Conservation (phyloP, 2,329 filamentous ascomycete species). For the Sarocladium kiliense region DNA sequence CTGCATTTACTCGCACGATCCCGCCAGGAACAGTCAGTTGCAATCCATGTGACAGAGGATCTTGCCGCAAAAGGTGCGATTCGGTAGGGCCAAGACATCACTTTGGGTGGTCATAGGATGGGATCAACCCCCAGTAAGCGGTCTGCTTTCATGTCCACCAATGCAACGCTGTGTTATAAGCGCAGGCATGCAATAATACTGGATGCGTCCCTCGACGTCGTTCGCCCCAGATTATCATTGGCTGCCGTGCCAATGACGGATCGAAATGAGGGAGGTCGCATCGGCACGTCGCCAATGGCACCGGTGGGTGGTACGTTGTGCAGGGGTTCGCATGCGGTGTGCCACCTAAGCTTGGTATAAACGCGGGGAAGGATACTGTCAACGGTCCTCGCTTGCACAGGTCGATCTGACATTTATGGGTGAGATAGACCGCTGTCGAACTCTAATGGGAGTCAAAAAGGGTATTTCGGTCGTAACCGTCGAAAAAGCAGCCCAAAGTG, state of each 20-base stretch:
- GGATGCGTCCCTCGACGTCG: background rate
- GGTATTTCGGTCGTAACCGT: background rate
- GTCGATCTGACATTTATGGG: background rate
- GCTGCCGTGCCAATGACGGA: background rate
- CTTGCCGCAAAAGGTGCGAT: background rate
- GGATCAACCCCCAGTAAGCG: background rate
- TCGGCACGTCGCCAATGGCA: background rate
- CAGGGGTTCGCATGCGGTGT: background rate
- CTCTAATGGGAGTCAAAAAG: background rate
- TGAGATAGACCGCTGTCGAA: background rate
- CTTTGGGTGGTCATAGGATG: background rate
- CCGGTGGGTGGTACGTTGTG: background rate
- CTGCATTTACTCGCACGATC: too few relatives aligned
- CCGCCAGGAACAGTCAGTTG: background rate
- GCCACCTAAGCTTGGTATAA: conserved; percentile 1
- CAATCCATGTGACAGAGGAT: conserved; percentile 3
- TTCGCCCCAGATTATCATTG: background rate
- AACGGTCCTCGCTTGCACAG: background rate
- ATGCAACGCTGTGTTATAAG: conserved; percentile 1
- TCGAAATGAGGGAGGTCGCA: background rate
- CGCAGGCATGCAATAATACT: background rate
- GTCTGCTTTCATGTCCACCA: background rate
- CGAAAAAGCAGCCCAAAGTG: background rate
- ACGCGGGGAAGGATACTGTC: background rate
- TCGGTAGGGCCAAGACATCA: background rate